These are phyloP conservation scores for Jamesozyma rosinii DNA, from an alignment of 805 yeast genomes.

Conservation along the genomic window DNA sequence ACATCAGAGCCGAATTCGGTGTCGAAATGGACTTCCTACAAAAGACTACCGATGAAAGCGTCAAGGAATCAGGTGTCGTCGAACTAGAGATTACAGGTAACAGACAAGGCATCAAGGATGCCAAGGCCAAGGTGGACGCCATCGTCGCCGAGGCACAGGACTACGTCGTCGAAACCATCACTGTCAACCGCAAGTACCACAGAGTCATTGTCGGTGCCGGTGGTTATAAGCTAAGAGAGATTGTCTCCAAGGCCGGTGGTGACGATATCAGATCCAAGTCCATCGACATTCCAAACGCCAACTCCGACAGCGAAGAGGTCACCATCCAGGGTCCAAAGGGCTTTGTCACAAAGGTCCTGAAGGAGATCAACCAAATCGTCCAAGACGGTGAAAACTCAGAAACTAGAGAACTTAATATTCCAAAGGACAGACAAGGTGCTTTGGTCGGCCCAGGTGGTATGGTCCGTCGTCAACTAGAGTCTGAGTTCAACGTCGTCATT, in stretches of 20 bases:
- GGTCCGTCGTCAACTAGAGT: constrained; percentile 61
- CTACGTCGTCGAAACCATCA: constrained; percentile 45
- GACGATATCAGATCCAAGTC: constrained; percentile 33
- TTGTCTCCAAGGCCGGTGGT: constrained; percentile 73
- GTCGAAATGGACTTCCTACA: constrained; percentile 43
- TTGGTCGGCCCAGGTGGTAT: constrained; percentile 78
- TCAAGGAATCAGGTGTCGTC: constrained; percentile 41
- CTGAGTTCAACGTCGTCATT: constrained; percentile 54
- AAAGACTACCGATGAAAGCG: constrained; percentile 35
- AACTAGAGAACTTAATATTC: constrained; percentile 45
- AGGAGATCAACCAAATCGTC: constrained; percentile 54
- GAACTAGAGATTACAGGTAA: constrained; percentile 72
- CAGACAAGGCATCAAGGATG: constrained; percentile 62
- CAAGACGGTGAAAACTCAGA: constrained; percentile 52
- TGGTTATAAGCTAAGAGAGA: constrained; percentile 64
- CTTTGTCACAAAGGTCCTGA: constrained; percentile 60
- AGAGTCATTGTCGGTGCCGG: constrained; percentile 69
- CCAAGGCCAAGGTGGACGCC: constrained; percentile 49
- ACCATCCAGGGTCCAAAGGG: constrained; percentile 65
- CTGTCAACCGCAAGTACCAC: constrained; percentile 67
- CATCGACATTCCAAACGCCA: constrained; percentile 54
- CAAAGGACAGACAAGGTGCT: constrained; percentile 64
- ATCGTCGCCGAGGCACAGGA: constrained; percentile 62
- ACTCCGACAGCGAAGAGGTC: constrained; percentile 48
- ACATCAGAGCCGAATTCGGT: constrained; percentile 54